A percentile compares a stretch with the other conserved stretches of the same genome.
phyloP scores from a whole-genome alignment of 495 filamentous ascomycete genomes.

The Pseudevernia furfuracea region DNA sequence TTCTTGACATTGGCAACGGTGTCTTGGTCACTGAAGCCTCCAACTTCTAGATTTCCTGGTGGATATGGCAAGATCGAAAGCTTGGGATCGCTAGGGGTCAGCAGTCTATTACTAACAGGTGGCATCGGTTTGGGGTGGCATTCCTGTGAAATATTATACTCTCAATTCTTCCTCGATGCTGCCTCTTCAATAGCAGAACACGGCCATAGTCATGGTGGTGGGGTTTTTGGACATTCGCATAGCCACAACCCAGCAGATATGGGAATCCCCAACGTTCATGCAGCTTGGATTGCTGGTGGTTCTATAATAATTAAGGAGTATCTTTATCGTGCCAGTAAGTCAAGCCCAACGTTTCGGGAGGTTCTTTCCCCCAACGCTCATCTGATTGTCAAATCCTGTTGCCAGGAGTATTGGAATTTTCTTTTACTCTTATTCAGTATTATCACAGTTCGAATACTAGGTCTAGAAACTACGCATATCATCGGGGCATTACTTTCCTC shows the following conservation, averaged over 20 bases:
- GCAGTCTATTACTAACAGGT: slow-evolving; percentile 75
- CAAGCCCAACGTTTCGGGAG: neutral
- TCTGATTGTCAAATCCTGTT: neutral
- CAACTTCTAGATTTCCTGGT: slow-evolving; percentile 71
- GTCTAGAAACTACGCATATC: neutral
- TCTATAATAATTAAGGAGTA: slow-evolving; percentile 92
- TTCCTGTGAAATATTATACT: slow-evolving; percentile 64
- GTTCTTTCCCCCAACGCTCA: neutral
- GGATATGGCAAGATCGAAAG: slow-evolving; percentile 98
- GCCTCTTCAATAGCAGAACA: slow-evolving; percentile 54
- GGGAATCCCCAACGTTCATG: slow-evolving; percentile 72
- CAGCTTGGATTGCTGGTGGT: slow-evolving; percentile 89
- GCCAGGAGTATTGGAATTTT: neutral
- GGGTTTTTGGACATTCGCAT: slow-evolving; percentile 30
- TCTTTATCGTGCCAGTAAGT: slow-evolving; percentile 89
- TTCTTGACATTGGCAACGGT: slow-evolving; percentile 89
- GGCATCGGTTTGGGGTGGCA: slow-evolving; percentile 85
- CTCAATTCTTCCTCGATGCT: slow-evolving; percentile 70
- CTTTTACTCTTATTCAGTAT: neutral
- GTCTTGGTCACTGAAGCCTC: slow-evolving; percentile 77
- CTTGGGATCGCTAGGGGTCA: slow-evolving; percentile 86
- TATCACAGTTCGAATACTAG: neutral
- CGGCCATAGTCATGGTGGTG: slow-evolving; percentile 47
- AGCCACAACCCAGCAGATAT: slow-evolving; percentile 49
- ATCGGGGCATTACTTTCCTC: neutral